A percentile compares a stretch with the other conserved stretches of the same genome.
Evolutionary conservation across 1,284 basidiomycete genomes (phyloP).

Genomic region (Meripilus lineatus): DNA sequence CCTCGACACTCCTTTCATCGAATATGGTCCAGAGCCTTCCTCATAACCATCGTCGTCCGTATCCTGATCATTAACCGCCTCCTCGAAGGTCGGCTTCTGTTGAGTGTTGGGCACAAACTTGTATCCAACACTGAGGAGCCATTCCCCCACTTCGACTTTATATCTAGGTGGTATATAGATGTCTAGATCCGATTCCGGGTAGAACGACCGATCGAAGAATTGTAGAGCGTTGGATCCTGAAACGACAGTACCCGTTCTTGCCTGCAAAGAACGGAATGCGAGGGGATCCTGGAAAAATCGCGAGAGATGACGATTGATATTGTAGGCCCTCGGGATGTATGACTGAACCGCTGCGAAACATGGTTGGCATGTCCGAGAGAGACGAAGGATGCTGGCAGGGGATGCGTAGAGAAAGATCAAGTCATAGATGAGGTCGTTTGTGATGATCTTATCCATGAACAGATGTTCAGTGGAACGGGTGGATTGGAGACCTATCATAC

Average conservation of each 20-base stretch:
- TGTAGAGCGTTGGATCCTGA: conserved; percentile 17
- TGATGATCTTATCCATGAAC: conserved; percentile 18
- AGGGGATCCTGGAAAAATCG: conserved; percentile 13
- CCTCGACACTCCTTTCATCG: background rate
- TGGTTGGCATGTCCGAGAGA: conserved; percentile 17
- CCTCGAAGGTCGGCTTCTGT: background rate
- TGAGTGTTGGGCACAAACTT: background rate
- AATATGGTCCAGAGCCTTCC: background rate
- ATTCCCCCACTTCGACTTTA: conserved; percentile 9
- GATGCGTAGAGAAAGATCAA: conserved; percentile 16
- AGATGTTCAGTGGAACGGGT: too few species aligned
- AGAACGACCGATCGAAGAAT: conserved; percentile 15
- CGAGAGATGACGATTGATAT: conserved; percentile 23
- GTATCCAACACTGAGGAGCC: conserved; percentile 8
- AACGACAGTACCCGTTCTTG: conserved; percentile 13
- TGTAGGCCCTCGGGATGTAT: conserved; percentile 20
- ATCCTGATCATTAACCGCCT: background rate
- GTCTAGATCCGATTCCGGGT: conserved; percentile 16
- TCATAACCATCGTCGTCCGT: too few species aligned
- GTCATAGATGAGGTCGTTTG: conserved; percentile 27
- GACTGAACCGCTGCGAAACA: conserved; percentile 13
- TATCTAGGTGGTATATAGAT: conserved; percentile 9
- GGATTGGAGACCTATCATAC: too few species aligned
- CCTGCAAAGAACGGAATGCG: conserved; percentile 15
- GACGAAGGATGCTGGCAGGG: conserved; percentile 17